phyloP scores from a whole-genome alignment of 176 grass and related monocot genomes.

The Musa acuminata region DNA sequence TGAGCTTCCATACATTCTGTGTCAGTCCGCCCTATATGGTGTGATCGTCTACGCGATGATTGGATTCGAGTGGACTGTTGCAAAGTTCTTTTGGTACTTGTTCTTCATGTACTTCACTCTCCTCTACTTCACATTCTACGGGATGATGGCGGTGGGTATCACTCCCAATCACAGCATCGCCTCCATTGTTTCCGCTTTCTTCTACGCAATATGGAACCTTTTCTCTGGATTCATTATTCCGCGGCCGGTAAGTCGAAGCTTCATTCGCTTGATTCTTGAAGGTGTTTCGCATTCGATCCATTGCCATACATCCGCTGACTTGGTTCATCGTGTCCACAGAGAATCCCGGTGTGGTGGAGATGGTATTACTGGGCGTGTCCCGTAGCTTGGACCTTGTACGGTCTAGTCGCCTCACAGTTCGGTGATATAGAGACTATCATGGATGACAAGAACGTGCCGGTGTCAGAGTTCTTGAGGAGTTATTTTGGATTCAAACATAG shows the following conservation, averaged over 20 bases:
- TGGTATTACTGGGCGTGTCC: conserved; percentile 75
- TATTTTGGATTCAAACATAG: conserved; percentile 47
- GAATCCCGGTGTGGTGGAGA: conserved; percentile 72
- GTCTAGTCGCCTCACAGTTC: conserved; percentile 57
- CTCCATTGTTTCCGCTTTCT: conserved; percentile 44
- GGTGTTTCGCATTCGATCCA: no score
- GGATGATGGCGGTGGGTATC: conserved; percentile 75
- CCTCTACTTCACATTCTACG: conserved; percentile 73
- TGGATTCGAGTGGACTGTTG: conserved; percentile 69
- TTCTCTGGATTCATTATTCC: conserved; percentile 78
- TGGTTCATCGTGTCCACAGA: conserved; percentile 14
- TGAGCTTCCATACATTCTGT: conserved; percentile 66
- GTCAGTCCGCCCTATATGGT: conserved; percentile 51
- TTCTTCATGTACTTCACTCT: conserved; percentile 92
- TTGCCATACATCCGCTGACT: no score
- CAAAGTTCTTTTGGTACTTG: conserved; percentile 78
- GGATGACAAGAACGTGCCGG: neutral
- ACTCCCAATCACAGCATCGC: conserved; percentile 61
- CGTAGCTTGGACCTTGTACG: conserved; percentile 65
- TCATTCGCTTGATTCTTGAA: no score
- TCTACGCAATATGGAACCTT: conserved; percentile 60
- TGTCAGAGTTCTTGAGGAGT: conserved; percentile 41
- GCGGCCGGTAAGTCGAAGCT: conserved; percentile 44
- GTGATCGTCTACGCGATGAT: conserved; percentile 74
- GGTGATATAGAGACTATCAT: conserved; percentile 35